Percentiles rank a stretch among this genome's conserved stretches.
Conservation (phyloP, 305 asterid species). For the Fraxinus xanthoxyloides region DNA sequence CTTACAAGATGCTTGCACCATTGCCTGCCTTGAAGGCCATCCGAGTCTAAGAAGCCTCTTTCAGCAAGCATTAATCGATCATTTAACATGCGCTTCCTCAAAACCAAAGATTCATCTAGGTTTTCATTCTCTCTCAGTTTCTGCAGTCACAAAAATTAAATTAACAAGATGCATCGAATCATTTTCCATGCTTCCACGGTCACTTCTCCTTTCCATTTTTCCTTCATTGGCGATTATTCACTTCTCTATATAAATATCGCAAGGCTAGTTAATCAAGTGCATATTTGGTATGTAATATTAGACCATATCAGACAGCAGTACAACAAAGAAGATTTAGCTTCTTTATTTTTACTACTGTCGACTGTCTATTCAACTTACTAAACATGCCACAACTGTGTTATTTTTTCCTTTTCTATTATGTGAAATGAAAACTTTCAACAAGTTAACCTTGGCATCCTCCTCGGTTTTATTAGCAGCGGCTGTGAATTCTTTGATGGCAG, state of each 20-base stretch:
- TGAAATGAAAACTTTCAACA: background rate
- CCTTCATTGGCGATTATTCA: background rate
- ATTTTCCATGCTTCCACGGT: background rate
- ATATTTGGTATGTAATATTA: background rate
- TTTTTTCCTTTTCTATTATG: background rate
- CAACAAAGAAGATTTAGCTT: background rate
- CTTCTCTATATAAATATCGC: background rate
- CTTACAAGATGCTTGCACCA: slow-evolving; percentile 95
- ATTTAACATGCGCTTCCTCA: slow-evolving; percentile 60
- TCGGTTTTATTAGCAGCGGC: slow-evolving; percentile 49
- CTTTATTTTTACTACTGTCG: background rate
- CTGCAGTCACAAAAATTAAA: slow-evolving; percentile 31
- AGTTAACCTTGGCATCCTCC: slow-evolving; percentile 62
- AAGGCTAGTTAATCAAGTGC: background rate
- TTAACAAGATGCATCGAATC: background rate
- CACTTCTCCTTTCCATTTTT: background rate
- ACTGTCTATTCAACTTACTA: background rate
- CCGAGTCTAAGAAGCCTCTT: slow-evolving; percentile 78
- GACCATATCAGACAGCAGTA: background rate
- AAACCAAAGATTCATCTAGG: slow-evolving; percentile 26
- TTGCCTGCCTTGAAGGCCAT: slow-evolving; percentile 63
- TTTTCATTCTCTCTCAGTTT: slow-evolving; percentile 39
- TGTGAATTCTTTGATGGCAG: slow-evolving; percentile 62
- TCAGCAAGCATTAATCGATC: slow-evolving; percentile 80
- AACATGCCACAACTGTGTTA: background rate